Evolutionary conservation across 805 yeast genomes (phyloP), one percentile per base, ranked within the genome.

Genomic region (Isabelozyma heimii): DNA sequence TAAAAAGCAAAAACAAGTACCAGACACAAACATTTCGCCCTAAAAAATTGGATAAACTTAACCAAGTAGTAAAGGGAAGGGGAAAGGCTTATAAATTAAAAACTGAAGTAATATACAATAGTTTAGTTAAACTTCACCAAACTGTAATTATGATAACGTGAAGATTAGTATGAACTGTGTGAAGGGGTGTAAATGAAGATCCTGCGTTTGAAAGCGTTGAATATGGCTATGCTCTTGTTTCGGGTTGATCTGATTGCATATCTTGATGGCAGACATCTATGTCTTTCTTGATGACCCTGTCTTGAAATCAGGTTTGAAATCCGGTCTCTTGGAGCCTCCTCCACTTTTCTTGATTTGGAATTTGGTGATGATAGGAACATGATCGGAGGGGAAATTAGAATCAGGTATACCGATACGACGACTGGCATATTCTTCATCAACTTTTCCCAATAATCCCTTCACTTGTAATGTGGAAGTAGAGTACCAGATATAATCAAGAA

Each of bases 401-500:
- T 89, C 89, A 16, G 99, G 99, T 67, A 94, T 84, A 7, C 98
- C 99, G 63, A 94, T 86, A 52, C 83, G 83, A 56, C 84, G 84
- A 48, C 80, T 73, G 43, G 85, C 77, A 65, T 94, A 94, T 3
- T 86, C 87, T 42, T 77, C 77, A 64, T 92, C 97, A 40, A 91
- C 82, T 57, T 83, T 82, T 26, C 97, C 98, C 47, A 92, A 73
- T 58, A 94, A 71, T 8, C 97, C 97, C 57, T 84, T 84, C 8
- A 94, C 96, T 48, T 85, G 81, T 52, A 94, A 74, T n/a, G 83
- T 76, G 12, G 84, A 77, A 8, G 96, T 87, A 2, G 97, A 83
- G 69, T 88, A 91, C 97, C 98, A 95, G 50, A 94, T 85, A 65
- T 94, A 94, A 72, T 94, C 99, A 70, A 94, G 89, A 39, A 85